Evolutionary conservation across 768 basidiomycete species (phyloP), one percentile per base, ranked within the genome.

Genomic region (Panaeolus cyanescens): DNA sequence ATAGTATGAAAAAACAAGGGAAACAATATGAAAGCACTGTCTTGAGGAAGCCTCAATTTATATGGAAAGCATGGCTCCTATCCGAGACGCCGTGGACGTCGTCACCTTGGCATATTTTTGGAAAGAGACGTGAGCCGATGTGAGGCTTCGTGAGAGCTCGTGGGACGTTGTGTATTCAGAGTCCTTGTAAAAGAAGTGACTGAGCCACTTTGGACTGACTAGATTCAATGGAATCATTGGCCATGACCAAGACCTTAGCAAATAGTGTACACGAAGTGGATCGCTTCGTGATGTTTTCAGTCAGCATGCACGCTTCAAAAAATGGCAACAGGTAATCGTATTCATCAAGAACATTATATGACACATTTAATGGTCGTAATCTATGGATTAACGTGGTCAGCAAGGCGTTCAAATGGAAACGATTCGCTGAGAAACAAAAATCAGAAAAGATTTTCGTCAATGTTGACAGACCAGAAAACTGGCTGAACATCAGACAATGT

Each of bases 361-460:
- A 50, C 25, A 50, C 9, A 30, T 50, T 50, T 28, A 13, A 25
- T 12, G 15, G 12, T 30, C 25, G 2, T 10, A 6, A 50, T 28
- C 45, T 50, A 15, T 28, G 9, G n/a, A n/a, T 25, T 13, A 7
- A 6, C n/a, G 22, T 28, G 30, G 45, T 50, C 30, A 50, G 45
- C 30, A 50, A 28, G 25, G 45, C 15, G 30, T 50, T 28, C 25
- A n/a, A 12, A 12, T 28, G 10, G 8, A 28, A 50, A 28, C 30
- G 45, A 28, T 13, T n/a, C n/a, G n/a, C 4, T 28, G 10, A 50
- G 30, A 34, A 20, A 37, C 31, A 54, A 42, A 32, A 20, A 59
- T 55, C 45, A 55, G 37, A 40, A 58, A 60, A 42, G 54, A 7
- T 37, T 55, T 57, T 57, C 56, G 32, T 40, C 56, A 58, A 62